phyloP scores from a whole-genome alignment of 208 protist genomes.

The Acanthamoeba divionensis region DNA sequence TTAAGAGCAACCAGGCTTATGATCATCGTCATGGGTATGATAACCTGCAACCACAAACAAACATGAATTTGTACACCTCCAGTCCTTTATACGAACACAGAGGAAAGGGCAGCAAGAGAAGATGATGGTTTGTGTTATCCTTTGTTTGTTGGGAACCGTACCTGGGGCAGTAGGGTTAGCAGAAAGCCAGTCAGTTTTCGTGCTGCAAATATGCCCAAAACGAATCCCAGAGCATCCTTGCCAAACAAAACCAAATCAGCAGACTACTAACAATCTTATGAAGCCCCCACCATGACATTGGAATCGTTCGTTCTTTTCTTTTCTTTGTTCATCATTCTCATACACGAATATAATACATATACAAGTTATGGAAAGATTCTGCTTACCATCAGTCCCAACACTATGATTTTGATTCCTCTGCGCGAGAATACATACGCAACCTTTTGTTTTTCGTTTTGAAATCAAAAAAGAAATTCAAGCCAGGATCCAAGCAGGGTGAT shows the following conservation, averaged over 20 bases:
- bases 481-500: not conserved
- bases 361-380: not conserved
- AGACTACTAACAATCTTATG: no score
- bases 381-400: conserved; percentile 31
- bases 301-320: no score
- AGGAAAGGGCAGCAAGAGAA: not conserved
- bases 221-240: conserved; percentile 26
- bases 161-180: conserved; percentile 33
- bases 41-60: not conserved
- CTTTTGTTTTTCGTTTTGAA: no score
- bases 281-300: no score
- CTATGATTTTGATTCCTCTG: not conserved
- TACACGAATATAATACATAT: no score
- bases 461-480: not conserved
- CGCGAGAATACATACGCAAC: conserved; percentile 20
- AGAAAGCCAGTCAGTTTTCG: conserved; percentile 32
- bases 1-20: not conserved
- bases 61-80: not conserved
- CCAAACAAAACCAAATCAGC: no score
- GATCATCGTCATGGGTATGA: conserved; percentile 48
- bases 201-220: conserved; percentile 38
- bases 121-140: not conserved
- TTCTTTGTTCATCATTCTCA: no score
- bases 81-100: no score
- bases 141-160: not conserved